phyloP scores from a whole-genome alignment of 257 asterid genomes.

The Orobanche coerulescens region DNA sequence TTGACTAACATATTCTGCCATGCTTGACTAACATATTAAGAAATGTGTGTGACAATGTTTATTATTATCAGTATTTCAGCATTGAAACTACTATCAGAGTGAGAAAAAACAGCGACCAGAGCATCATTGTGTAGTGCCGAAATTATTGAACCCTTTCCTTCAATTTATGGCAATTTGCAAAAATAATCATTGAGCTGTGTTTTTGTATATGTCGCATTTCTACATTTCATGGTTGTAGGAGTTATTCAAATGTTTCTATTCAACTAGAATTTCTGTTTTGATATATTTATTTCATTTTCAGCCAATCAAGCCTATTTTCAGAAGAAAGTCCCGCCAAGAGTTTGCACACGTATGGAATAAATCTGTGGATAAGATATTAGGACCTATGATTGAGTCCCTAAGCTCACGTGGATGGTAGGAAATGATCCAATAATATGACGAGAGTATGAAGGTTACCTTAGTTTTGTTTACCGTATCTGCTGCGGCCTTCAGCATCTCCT shows the following conservation, averaged over 20 bases:
- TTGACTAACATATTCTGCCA: too few species aligned
- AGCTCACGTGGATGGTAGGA: conserved; percentile 60
- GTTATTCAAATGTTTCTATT: not conserved
- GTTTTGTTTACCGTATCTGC: conserved; percentile 7
- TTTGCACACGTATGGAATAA: conserved; percentile 47
- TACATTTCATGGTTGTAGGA: not conserved
- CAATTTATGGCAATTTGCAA: not conserved
- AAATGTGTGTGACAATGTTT: not conserved
- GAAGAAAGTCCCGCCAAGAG: conserved; percentile 34
- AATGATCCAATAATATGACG: not conserved
- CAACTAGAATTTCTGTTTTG: not conserved
- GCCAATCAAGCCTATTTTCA: conserved; percentile 41
- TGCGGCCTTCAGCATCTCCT: conserved; percentile 8
- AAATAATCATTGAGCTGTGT: not conserved
- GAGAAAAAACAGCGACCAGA: not conserved
- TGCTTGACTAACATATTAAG: not conserved
- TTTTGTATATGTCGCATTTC: not conserved
- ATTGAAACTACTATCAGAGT: not conserved
- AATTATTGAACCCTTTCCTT: not conserved
- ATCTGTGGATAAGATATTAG: conserved; percentile 44
- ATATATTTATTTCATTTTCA: conserved; percentile 17
- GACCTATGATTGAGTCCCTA: conserved; percentile 36
- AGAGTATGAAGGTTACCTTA: conserved; percentile 2
- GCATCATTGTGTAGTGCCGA: not conserved
- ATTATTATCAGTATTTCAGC: not conserved